phyloP scores from a whole-genome alignment of 2,329 filamentous ascomycete genomes.

The Colletotrichum nymphaeae region DNA sequence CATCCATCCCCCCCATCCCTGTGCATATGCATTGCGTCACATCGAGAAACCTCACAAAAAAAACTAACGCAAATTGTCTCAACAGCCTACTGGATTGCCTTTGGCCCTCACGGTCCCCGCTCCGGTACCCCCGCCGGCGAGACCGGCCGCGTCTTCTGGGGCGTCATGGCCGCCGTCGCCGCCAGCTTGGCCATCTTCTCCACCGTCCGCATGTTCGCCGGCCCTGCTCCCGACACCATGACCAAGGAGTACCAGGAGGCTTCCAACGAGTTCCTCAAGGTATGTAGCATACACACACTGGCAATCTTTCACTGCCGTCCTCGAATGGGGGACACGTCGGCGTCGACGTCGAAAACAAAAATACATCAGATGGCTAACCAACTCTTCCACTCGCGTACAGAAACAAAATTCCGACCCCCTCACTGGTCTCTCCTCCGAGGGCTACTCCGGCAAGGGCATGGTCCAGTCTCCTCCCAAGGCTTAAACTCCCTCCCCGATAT shows the following conservation, averaged over 20 bases:
- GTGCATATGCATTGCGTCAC: conserved; percentile 32
- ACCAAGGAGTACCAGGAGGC: conserved; percentile 97
- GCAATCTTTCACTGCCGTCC: no score
- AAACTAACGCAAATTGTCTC: conserved; percentile 53
- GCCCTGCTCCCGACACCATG: conserved; percentile 85
- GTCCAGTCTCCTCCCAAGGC: conserved; percentile 76
- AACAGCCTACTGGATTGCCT: conserved; percentile 98
- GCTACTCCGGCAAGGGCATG: conserved; percentile 82
- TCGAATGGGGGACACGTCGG: background rate
- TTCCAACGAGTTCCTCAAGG: conserved; percentile 93
- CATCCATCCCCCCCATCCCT: conserved; percentile 19
- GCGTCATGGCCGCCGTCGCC: conserved; percentile 75
- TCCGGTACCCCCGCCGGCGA: conserved; percentile 86
- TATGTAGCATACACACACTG: conserved; percentile 46
- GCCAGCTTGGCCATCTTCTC: conserved; percentile 79
- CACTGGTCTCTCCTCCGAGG: conserved; percentile 83
- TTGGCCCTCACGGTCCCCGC: conserved; percentile 95
- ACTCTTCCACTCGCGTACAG: conserved; percentile 55
- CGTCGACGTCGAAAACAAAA: no score
- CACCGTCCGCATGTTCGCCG: conserved; percentile 76
- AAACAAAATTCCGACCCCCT: conserved; percentile 87
- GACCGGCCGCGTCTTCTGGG: conserved; percentile 80
- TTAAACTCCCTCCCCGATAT: conserved; percentile 48
- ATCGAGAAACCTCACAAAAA: conserved; percentile 29
- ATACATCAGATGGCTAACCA: no score